Evolutionary conservation across 202 grass and related monocot genomes (phyloP), one percentile per base, ranked within the genome.

Genomic region (Setaria viridis): DNA sequence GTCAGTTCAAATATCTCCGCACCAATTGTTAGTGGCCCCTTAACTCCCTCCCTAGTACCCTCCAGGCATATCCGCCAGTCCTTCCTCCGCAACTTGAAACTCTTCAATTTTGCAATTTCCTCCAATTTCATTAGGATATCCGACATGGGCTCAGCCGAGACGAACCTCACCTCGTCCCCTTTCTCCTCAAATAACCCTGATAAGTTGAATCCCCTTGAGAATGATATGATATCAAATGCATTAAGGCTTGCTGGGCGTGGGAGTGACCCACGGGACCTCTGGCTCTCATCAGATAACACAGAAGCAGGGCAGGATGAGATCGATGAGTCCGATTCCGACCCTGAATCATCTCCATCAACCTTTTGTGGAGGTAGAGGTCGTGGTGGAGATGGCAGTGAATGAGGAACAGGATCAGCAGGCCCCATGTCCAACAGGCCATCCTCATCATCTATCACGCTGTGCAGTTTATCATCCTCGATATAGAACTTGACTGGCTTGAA

Each of bases 181-280:
- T 79, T 88, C 67, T 98, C 95, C 70, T 93, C 95, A 67, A 98
- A 98, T 71, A 98, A 69, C n/a, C 95, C 95, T 1, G 95, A 98
- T 62, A 98, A 89, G 70, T 98, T 80, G 39, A 98, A 98, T 33
- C 91, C 95, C 25, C 83, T 84, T 0, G 95, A 95, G 91, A 98
- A 98, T 48, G 89, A 98, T 78, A 98, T 98, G 67, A 98, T 94
- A 85, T 98, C 95, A n/a, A 98, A 98, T n/a, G 95, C 95, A 72
- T 98, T 98, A 62, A 98, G 91, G 67, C 95, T 98, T 64, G 93
- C 89, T 11, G 95, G 95, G 50, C 93, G 91, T 20, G 92, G 83
- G 5, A 87, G 90, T 21, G 72, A 82, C 33, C 74, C 91, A 49
- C 29, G 88, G 84, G 33, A 73, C 85, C 75, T 88, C 63, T 78